Evolutionary conservation across 768 basidiomycete species (phyloP).

Genomic region (Collybiopsis confluens): DNA sequence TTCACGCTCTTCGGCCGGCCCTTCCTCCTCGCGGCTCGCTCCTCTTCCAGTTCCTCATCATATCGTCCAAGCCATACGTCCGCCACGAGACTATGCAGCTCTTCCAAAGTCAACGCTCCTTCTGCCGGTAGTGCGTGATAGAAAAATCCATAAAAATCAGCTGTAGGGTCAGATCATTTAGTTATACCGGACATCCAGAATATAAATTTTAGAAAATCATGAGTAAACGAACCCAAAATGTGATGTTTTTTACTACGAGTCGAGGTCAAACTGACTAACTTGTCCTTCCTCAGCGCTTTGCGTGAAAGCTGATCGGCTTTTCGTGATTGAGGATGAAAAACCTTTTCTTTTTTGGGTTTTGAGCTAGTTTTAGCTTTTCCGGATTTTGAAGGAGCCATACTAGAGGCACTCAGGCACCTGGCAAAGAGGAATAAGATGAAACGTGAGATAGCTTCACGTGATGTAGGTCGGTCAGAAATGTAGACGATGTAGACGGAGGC

Average conservation of each 20-base stretch:
- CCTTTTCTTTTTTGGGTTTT: conserved; percentile 62
- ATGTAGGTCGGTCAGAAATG: conserved; percentile 9
- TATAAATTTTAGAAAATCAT: neutral
- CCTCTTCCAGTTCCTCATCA: conserved; percentile 59
- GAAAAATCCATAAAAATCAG: conserved; percentile 73
- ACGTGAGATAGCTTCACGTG: conserved; percentile 5
- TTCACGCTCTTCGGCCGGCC: conserved; percentile 72
- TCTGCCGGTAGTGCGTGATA: conserved; percentile 64
- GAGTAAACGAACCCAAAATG: conserved; percentile 37
- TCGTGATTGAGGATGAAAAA: conserved; percentile 79
- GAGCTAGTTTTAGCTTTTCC: conserved; percentile 24
- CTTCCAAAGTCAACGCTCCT: conserved; percentile 51
- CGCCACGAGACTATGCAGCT: conserved; percentile 59
- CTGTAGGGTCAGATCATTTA: conserved; percentile 29
- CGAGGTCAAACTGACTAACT: conserved; percentile 50
- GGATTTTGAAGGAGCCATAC: conserved; percentile 33
- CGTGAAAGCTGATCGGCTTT: conserved; percentile 77
- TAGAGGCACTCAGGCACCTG: too few species aligned
- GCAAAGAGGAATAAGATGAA: too few species aligned
- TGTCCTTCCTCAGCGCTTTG: conserved; percentile 63
- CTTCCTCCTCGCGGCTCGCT: conserved; percentile 58
- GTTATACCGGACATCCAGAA: neutral
- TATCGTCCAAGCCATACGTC: conserved; percentile 74
- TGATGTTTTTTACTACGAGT: conserved; percentile 57
- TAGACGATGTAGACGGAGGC: too few species aligned